Base-by-base conservation (phyloP, 106 monocot species). In the Allium fistulosum region DNA sequence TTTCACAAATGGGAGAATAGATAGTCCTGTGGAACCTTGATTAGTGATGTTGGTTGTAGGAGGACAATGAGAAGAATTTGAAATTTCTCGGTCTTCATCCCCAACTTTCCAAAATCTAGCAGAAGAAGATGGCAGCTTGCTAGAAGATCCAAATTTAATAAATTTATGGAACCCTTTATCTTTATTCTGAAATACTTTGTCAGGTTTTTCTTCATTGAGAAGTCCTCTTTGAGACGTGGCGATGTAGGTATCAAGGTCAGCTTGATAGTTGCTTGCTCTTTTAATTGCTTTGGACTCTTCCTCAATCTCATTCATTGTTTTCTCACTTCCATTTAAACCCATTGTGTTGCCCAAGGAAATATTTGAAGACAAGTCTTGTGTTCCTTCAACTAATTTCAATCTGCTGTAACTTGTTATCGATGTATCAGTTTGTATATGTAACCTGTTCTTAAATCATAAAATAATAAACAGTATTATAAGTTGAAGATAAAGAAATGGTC, bases 31-130 rank as follows among this genome's bases (percentile, higher is more conserved):
- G 18, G 71, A 69, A 26, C 18, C 63, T 49, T 69, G 71, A 67
- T 68, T 62, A 53, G 72, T 71, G 53, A 73, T 37, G 37, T 37
- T 37, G 37, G 37, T 37, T 1, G 37, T 5, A 37, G 2, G 37
- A 37, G 1, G 74, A 57, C 66, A 78, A 74, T 78, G 72, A 11
- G 81, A 69, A 17, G 75, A 60, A 13, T 82, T 78, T 17, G 96
- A 96, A 13, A 87, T 28, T 37, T 81, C 84, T 71, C 92, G 84
- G 62, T 75, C 69, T 72, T 81, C 81, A n/a, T 77, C 74, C 51
- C 80, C 82, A 72, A 93, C 22, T 68, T 82, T 84, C 17, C 69
- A 73, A 70, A 92, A 87, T 58, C 69, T 97, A 22, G 89, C 92
- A 53, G 92, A 59, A 57, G 52, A n/a, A 68, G 68, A 27, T 51